A percentile compares a stretch with the other conserved stretches of the same genome.
phyloP scores from a whole-genome alignment of 169 alveolate species.

The Plasmodium adleri region DNA sequence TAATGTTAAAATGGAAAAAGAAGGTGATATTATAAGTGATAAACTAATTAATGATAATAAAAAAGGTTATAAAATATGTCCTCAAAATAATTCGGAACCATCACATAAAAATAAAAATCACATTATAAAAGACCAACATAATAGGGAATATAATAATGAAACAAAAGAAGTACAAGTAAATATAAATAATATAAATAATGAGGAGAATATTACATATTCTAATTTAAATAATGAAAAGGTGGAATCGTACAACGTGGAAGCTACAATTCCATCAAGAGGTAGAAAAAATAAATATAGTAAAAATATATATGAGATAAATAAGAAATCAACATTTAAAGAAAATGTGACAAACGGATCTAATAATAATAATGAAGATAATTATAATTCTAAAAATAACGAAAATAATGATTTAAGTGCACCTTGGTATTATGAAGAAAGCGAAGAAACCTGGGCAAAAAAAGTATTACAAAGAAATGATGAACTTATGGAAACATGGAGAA shows the following conservation, averaged over 20 bases:
- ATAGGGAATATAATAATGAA: not conserved
- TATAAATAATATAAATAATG: not conserved
- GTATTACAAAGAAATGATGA: constrained; percentile 80
- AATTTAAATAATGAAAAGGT: not conserved
- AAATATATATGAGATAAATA: constrained; percentile 13
- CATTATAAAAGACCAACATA: not conserved
- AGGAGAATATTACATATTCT: not conserved
- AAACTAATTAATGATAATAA: too few relatives aligned
- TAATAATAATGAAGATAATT: constrained; percentile 3
- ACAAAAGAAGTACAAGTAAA: not conserved
- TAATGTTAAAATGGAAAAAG: too few relatives aligned
- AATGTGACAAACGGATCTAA: not conserved
- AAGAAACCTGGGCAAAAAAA: constrained; percentile 80
- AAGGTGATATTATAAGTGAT: too few relatives aligned
- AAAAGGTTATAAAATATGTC: too few relatives aligned
- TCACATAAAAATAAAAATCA: too few relatives aligned
- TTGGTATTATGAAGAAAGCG: constrained; percentile 59
- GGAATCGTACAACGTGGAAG: not conserved
- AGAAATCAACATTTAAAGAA: constrained; percentile 7
- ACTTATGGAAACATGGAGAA: constrained; percentile 83
- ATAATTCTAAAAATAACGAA: constrained; percentile 10
- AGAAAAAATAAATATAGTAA: constrained; percentile 36
- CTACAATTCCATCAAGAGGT: constrained; percentile 11
- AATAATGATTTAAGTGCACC: constrained; percentile 31
- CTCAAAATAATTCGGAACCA: too few relatives aligned